Base-by-base conservation (phyloP, 331 rosid species). In the Malus hybrid region DNA sequence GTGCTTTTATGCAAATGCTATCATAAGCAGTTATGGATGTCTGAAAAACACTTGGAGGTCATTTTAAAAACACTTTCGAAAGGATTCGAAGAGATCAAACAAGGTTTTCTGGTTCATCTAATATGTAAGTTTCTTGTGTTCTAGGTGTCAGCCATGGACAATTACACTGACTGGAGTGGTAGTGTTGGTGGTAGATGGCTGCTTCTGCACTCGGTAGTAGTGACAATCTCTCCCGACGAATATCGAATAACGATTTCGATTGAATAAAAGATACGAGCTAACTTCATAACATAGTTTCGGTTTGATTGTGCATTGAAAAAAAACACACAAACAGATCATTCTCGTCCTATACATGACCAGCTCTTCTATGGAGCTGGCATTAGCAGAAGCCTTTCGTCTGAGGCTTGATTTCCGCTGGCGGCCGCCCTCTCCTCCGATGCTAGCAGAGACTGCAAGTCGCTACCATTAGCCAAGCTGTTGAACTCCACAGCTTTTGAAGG, bases 401-500 rank as follows among this genome's bases (percentile, higher is more conserved):
- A 80, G 24, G 71, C 80, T 71, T 80, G 89, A 79, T 65, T 87
- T 77, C 60, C 83, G 44, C 88, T 86, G 20, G 83, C 59, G 76
- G 77, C 83, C 77, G 1, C 57, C 57, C 10, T 52, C 57, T 90
- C 82, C 83, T 92, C 99, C 77, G 91, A 96, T 10, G 96, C 97
- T 11, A 95, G 85, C 72, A 95, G 88, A 31, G 99, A 95, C 81
- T 90, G 98, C 82, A 95, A 81, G 84, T 95, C 99, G 24, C 99
- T 95, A 19, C 99, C 99, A 77, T 95, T 95, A 32, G 99, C 99
- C 89, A 95, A 83, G 88, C 99, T 95, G 83, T 95, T 95, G 74
- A 95, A 95, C 82, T 95, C 99, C 8, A 95, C 99, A 13, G 99
- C 99, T 84, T 95, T 95, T 48, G 99, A 95, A 34, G 99, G 99